These are phyloP conservation scores for Rhodotorula sp. DNA, from an alignment of 1,284 basidiomycete species.

Conservation along the genomic window DNA sequence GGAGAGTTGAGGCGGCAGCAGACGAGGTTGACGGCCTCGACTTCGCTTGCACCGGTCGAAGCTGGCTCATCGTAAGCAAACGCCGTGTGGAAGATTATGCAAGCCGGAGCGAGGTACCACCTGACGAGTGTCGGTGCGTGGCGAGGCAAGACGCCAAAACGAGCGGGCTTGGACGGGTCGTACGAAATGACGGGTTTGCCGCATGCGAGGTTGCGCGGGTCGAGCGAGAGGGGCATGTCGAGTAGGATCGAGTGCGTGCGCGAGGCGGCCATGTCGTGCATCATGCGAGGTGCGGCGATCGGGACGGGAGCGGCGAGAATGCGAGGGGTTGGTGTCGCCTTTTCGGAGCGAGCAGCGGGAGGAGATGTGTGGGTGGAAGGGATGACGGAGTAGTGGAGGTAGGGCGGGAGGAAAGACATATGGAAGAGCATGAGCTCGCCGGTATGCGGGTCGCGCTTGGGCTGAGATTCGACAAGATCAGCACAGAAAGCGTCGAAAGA, in stretches of 20 bases:
- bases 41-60: slow-evolving; percentile 8
- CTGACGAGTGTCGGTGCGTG: slow-evolving; percentile 44
- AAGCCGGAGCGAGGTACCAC: slow-evolving; percentile 52
- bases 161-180: slow-evolving; percentile 49
- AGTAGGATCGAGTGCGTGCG: slow-evolving; percentile 53
- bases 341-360: slow-evolving; percentile 13
- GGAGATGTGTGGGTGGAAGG: slow-evolving; percentile 38
- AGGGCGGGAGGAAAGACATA: slow-evolving; percentile 54
- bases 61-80: slow-evolving; percentile 48
- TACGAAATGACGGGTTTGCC: slow-evolving; percentile 55
- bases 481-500: too few species aligned
- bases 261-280: slow-evolving; percentile 56
- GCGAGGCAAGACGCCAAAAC: slow-evolving; percentile 55
- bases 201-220: slow-evolving; percentile 53
- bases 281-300: slow-evolving; percentile 50
- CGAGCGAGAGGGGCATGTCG: slow-evolving; percentile 55
- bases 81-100: slow-evolving; percentile 56
- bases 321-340: slow-evolving; percentile 9
- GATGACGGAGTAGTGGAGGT: slow-evolving; percentile 53
- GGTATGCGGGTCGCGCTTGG: slow-evolving; percentile 53
- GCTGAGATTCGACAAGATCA: slow-evolving; percentile 34
- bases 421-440: slow-evolving; percentile 54
- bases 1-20: slow-evolving; percentile 55
- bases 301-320: slow-evolving; percentile 38
- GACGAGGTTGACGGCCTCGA: slow-evolving; percentile 50